Percentiles rank a stretch among this genome's conserved stretches.
Evolutionary conservation across 1,284 basidiomycete genomes (phyloP).

Genomic region (Crucibulum cyathiforme): DNA sequence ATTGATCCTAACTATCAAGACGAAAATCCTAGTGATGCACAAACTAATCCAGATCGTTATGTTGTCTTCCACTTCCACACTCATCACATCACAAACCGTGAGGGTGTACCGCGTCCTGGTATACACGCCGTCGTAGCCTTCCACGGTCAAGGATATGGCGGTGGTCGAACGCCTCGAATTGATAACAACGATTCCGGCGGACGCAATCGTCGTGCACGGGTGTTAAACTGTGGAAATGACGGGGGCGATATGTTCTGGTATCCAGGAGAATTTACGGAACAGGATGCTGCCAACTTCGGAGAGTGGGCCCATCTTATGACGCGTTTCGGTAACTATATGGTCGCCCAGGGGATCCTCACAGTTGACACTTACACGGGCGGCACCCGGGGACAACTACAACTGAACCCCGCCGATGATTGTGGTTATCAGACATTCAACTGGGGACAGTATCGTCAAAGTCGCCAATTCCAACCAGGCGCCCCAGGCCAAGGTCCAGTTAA

Average conservation of each 20-base stretch:
- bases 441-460: background rate
- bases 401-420: background rate
- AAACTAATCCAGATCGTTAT: background rate
- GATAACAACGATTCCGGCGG: background rate
- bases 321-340: background rate
- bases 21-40: conserved; percentile 1
- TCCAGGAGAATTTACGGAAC: background rate
- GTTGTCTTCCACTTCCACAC: conserved; percentile 5
- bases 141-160: conserved; percentile 1
- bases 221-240: background rate
- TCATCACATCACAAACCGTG: background rate
- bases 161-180: background rate
- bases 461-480: background rate
- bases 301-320: background rate
- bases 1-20: background rate
- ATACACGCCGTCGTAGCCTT: conserved; percentile 1
- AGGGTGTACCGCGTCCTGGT: background rate
- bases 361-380: background rate
- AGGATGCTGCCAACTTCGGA: background rate
- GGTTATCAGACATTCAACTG: background rate
- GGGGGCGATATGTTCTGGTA: background rate
- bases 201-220: background rate
- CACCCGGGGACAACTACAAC: background rate
- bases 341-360: background rate
- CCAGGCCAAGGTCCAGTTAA: background rate